phyloP scores from a whole-genome alignment of 306 rosid genomes.

The Echinosophora koreensis region DNA sequence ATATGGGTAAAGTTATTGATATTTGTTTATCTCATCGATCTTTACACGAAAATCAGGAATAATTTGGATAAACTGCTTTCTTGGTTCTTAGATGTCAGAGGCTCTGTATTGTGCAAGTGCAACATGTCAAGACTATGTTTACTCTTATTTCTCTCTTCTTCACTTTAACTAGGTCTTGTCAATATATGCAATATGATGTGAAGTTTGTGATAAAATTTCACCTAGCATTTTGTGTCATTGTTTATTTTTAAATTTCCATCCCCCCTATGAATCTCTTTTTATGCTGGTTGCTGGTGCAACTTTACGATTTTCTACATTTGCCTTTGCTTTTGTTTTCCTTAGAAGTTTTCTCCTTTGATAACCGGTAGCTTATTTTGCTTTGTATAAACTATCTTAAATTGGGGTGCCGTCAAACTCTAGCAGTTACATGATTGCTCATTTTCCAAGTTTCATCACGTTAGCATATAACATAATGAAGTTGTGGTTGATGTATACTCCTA shows the following conservation, averaged over 20 bases:
- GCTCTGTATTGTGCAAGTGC: constrained; percentile 11
- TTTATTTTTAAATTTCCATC: constrained; percentile 3
- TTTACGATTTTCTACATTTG: neutral
- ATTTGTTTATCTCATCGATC: neutral
- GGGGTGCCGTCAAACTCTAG: constrained; percentile 3
- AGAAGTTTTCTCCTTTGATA: constrained; percentile 21
- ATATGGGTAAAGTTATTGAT: neutral
- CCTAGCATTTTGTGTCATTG: neutral
- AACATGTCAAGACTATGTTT: constrained; percentile 10
- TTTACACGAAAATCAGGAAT: constrained; percentile 8
- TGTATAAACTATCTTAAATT: neutral
- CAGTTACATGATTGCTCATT: neutral
- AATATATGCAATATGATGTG: constrained; percentile 5
- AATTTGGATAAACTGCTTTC: constrained; percentile 22
- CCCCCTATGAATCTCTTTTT: neutral
- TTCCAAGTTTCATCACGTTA: constrained; percentile 7
- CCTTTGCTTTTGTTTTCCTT: neutral
- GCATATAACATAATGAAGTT: neutral
- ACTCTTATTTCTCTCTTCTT: constrained; percentile 5
- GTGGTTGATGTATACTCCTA: neutral
- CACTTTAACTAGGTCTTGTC: neutral
- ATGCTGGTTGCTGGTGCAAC: neutral
- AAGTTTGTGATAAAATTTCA: neutral
- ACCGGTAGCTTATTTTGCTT: neutral
- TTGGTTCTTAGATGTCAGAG: constrained; percentile 8